Evolutionary conservation across 495 filamentous ascomycete genomes (phyloP), one percentile per base, ranked within the genome.

Genomic region (Tirmania nivea): DNA sequence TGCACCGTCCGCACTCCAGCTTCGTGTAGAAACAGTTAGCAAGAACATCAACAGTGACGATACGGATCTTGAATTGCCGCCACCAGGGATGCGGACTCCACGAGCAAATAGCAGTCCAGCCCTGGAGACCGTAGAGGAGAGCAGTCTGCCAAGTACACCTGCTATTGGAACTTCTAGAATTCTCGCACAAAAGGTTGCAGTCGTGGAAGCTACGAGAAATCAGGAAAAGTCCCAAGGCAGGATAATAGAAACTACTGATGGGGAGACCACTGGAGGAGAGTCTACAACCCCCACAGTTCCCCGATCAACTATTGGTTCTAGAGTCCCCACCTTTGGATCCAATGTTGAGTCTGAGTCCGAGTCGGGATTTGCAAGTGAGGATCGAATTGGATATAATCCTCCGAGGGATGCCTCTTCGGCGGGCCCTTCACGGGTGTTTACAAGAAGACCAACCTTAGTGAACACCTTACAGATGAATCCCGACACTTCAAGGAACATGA

Each of bases 81-180:
- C 69, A 48, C 66, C 75, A 16, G 78, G 77, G 50, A 77, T 79
- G 68, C 70, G 71, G 61, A 80, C 78, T 37, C 77, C 79, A 16
- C 78, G 87, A 48, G 81, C 77, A 60, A 80, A 78, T 52, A 75
- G 73, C 56, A 73, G 75, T 19, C 78, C 83, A 16, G 77, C 77
- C 45, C 70, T 97, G 52, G 90, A 93, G 67, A 97, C 90, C 0
- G 90, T 97, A 34, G 81, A 94, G 64, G 90, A 97, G 69, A 78
- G 79, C 49, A 93, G 85, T 67, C 75, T 84, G 57, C 81, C 86
- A 31, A 76, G 78, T 31, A 85, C 86, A 11, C 84, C 84, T 0
- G 75, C 72, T 50, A 68, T 71, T 63, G 62, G 76, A 62, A 66
- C 67, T 54, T 51, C 70, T 68, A 58, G 69, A 64, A 57, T 71